These are phyloP conservation scores for Linnemannia exigua DNA, from an alignment of 192 early-diverging fungal genomes.

Conservation along the genomic window DNA sequence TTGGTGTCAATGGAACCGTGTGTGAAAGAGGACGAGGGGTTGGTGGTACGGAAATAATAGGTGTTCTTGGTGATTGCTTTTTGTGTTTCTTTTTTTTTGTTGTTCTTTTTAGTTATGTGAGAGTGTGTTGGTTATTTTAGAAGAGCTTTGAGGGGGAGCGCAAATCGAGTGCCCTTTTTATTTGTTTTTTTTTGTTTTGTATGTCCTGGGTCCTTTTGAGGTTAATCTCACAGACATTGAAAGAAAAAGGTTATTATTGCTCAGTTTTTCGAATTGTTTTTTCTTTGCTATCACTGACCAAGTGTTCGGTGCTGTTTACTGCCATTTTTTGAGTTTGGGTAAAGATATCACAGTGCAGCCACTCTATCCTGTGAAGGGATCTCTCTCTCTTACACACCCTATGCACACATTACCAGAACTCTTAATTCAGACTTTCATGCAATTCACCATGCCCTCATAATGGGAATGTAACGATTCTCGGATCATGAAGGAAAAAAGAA, in stretches of 20 bases:
- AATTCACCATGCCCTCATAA: too few species aligned
- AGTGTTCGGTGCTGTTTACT: too few species aligned
- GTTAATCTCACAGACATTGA: not conserved
- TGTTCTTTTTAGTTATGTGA: not conserved
- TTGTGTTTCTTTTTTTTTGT: not conserved
- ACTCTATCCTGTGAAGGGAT: too few species aligned
- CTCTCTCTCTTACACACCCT: too few species aligned
- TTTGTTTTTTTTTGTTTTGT: not conserved
- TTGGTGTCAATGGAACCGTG: not conserved
- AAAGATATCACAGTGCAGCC: too few species aligned
- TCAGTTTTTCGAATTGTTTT: too few species aligned
- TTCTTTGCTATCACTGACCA: not conserved
- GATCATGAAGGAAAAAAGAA: not conserved
- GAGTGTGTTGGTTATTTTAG: too few species aligned
- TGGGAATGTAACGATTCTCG: too few species aligned
- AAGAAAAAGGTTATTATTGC: not conserved
- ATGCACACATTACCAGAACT: too few species aligned
- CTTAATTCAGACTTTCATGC: too few species aligned
- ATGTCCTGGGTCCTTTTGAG: not conserved
- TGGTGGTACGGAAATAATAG: not conserved
- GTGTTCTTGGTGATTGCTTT: not conserved
- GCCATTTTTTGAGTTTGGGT: too few species aligned
- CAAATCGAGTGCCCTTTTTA: not conserved
- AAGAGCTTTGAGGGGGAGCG: not conserved
- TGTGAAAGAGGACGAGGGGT: not conserved